phyloP scores from a whole-genome alignment of 106 monocot species.

The Dactylorhiza incarnata region DNA sequence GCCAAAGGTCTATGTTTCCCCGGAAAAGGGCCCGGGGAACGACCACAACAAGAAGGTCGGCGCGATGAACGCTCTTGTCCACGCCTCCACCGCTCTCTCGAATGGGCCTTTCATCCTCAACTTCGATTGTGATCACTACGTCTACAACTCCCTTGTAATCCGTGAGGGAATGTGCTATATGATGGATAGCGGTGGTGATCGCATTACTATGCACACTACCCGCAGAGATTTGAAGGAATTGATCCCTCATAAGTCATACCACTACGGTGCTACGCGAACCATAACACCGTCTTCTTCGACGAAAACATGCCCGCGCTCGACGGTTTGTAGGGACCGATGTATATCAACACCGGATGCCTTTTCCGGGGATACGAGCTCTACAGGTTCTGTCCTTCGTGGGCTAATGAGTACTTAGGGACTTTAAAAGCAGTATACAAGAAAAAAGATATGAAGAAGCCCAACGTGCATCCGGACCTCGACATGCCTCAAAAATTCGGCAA shows the following conservation, averaged over 20 bases:
- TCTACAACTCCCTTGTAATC: conserved; percentile 76
- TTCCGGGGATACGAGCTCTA: conserved; percentile 82
- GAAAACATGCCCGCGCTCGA: conserved; percentile 97
- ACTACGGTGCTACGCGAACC: conserved; percentile 98
- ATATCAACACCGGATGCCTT: conserved; percentile 92
- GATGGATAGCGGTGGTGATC: conserved; percentile 94
- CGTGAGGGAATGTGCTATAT: conserved; percentile 96
- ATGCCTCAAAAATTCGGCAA: conserved; percentile 65
- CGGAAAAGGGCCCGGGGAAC: conserved; percentile 76
- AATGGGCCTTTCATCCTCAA: conserved; percentile 97
- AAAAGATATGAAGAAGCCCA: conserved; percentile 10
- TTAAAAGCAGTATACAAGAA: conserved; percentile 45
- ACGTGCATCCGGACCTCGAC: conserved; percentile 47
- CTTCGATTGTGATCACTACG: conserved; percentile 97
- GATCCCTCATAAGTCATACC: conserved; percentile 93
- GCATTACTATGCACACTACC: conserved; percentile 94
- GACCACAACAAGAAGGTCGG: conserved; percentile 98
- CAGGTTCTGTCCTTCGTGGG: conserved; percentile 73
- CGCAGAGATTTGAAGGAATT: conserved; percentile 91
- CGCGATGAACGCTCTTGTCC: conserved; percentile 91
- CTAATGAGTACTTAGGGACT: conserved; percentile 65
- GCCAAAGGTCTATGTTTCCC: conserved; percentile 78
- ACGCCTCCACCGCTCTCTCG: conserved; percentile 84
- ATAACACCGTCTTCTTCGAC: conserved; percentile 99
- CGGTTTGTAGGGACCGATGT: conserved; percentile 88